phyloP scores from a whole-genome alignment of 2,329 filamentous ascomycete genomes.

The Monascus ruber region DNA sequence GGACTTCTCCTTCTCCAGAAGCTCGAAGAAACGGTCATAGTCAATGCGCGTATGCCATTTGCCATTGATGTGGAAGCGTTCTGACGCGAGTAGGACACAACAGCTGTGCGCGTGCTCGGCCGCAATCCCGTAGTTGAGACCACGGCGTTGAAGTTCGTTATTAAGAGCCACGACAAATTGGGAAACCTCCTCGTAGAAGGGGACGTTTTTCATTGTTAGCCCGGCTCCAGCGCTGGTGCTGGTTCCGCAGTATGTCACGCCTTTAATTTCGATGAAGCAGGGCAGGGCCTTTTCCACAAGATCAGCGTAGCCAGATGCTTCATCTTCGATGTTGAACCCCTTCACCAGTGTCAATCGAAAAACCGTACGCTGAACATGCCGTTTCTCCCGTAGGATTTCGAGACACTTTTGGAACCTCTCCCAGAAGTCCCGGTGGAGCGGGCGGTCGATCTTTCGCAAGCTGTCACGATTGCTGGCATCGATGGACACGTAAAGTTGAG shows the following conservation, averaged over 20 bases:
- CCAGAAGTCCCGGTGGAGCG: slow-evolving; percentile 94
- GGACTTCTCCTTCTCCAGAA: slow-evolving; percentile 53
- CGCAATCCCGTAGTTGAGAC: slow-evolving; percentile 76
- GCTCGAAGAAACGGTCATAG: slow-evolving; percentile 76
- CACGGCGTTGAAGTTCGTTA: slow-evolving; percentile 54
- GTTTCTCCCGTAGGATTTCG: slow-evolving; percentile 73
- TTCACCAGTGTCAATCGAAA: slow-evolving; percentile 94
- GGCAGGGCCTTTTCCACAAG: slow-evolving; percentile 77
- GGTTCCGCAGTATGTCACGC: slow-evolving; percentile 93
- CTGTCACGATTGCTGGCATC: slow-evolving; percentile 86
- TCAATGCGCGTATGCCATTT: slow-evolving; percentile 90
- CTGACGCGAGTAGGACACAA: slow-evolving; percentile 76
- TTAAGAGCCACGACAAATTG: slow-evolving; percentile 71
- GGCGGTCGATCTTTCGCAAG: slow-evolving; percentile 77
- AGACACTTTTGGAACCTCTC: slow-evolving; percentile 86
- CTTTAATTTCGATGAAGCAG: slow-evolving; percentile 91
- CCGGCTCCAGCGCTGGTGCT: slow-evolving; percentile 73
- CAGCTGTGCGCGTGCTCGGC: slow-evolving; percentile 94
- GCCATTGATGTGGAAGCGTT: slow-evolving; percentile 62
- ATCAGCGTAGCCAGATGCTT: slow-evolving; percentile 79
- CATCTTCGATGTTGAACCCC: slow-evolving; percentile 94
- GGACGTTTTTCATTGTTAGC: slow-evolving; percentile 93
- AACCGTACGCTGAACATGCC: slow-evolving; percentile 80
- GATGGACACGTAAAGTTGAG: slow-evolving; percentile 92
- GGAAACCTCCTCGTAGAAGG: slow-evolving; percentile 84